Evolutionary conservation across 164 flowering plant genomes (phyloP).

Genomic region (Akebia trifoliata): DNA sequence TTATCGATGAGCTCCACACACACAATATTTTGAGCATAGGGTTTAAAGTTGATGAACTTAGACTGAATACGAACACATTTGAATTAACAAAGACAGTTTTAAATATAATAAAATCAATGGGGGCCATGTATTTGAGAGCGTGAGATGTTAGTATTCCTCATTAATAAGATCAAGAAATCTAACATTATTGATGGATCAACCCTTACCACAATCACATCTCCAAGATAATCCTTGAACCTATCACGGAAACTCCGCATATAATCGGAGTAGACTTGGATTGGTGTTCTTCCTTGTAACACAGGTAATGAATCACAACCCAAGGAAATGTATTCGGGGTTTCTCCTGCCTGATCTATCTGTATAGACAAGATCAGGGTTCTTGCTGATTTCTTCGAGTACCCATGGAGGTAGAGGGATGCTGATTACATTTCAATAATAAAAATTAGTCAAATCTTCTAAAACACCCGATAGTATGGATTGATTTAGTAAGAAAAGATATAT

Average conservation of each 20-base stretch:
- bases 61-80: too few species aligned
- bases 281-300: conserved; percentile 81
- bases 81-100: too few species aligned
- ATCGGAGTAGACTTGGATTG: conserved; percentile 83
- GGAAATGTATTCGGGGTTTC: conserved; percentile 87
- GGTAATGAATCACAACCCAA: conserved; percentile 83
- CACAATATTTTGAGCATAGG: too few species aligned
- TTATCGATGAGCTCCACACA: too few species aligned
- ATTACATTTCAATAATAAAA: too few species aligned
- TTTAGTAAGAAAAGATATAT: too few species aligned
- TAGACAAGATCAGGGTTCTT: conserved; percentile 88
- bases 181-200: conserved; percentile 2
- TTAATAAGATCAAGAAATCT: not conserved
- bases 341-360: conserved; percentile 77
- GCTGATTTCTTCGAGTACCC: conserved; percentile 92
- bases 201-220: conserved; percentile 68
- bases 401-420: conserved; percentile 92
- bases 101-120: too few species aligned
- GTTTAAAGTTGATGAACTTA: too few species aligned
- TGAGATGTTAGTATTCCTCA: too few species aligned
- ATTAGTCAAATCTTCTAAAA: too few species aligned
- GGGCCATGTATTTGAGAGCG: too few species aligned
- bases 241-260: conserved; percentile 84
- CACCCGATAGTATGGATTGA: too few species aligned
- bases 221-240: conserved; percentile 61